Base-by-base conservation (phyloP, 2,329 filamentous ascomycete genomes). In the Sordariomycetes sp. region DNA sequence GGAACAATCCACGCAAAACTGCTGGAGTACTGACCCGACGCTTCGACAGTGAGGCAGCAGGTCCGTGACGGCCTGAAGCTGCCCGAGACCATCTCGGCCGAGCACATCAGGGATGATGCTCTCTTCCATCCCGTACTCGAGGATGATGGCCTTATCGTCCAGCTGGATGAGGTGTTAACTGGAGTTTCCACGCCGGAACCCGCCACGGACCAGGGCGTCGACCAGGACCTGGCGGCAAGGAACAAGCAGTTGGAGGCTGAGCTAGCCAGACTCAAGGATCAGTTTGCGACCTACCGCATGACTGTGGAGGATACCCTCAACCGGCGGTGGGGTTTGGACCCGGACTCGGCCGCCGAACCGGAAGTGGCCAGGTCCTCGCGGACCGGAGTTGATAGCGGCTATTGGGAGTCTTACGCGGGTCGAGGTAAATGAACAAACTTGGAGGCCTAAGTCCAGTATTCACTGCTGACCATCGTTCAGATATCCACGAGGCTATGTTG, bases 401-500 rank as follows among this genome's bases (percentile, higher is more conserved):
- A 81, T 64, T 79, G 77, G 66, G 76, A 91, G 79, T 81, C 82
- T 20, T 85, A 81, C 62, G 78, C 79, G 10, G 72, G 75, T 58
- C 75, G 77, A 60, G 83, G 86, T 87, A 70, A 61, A 75, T 63
- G 50, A 24, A 42, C 48, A 3, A 48, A 1, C 2, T 13, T 42
- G 12, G 24, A 15, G 20, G 34, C 28, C 36, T 39, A 17, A 17
- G n/a, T 2, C 8, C 5, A n/a, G n/a, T 20, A 20, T n/a, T 4
- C n/a, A n/a, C n/a, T n/a, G 39, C 57, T 58, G 34, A 60, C 54
- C 24, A 10, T 7, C 15, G n/a, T 20, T n/a, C 66, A 87, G 89
- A 90, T 58, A 96, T 97, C 58, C 91, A 97, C 69, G 90, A 96
- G 67, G 90, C 87, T 8, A 97, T 97, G 91, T 79, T 97, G 61